These are phyloP conservation scores for Beta corolliflora DNA, from an alignment of 179 eudicot species.

Conservation along the genomic window DNA sequence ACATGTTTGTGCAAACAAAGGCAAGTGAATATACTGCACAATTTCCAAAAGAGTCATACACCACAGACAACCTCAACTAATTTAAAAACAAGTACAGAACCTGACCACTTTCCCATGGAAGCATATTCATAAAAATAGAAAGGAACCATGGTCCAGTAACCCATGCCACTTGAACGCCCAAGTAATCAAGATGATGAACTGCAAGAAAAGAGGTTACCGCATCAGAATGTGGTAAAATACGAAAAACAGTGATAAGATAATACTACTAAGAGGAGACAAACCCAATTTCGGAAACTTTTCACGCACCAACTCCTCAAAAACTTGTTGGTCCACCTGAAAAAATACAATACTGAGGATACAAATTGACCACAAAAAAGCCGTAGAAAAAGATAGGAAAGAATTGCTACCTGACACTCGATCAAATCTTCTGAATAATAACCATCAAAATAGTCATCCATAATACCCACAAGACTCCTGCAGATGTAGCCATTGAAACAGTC, in stretches of 20 bases:
- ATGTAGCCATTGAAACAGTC: conserved; percentile 17
- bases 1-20: conserved; percentile 9
- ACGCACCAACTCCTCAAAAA: conserved; percentile 94
- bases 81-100: conserved; percentile 39
- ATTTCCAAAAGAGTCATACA: conserved; percentile 9
- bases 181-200: conserved; percentile 97
- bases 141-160: conserved; percentile 99
- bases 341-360: conserved; percentile 15
- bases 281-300: conserved; percentile 94
- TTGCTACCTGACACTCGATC: conserved; percentile 88
- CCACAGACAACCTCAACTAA: conserved; percentile 8
- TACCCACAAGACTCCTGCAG: conserved; percentile 82
- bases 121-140: conserved; percentile 97
- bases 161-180: conserved; percentile 98
- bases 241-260: background rate
- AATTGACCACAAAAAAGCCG: conserved; percentile 2
- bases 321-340: conserved; percentile 94
- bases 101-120: conserved; percentile 99
- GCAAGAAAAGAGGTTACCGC: conserved; percentile 30
- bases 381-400: conserved; percentile 4
- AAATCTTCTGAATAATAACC: conserved; percentile 98
- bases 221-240: background rate
- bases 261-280: conserved; percentile 39
- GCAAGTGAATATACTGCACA: conserved; percentile 13
- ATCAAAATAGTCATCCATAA: conserved; percentile 95